A percentile compares a stretch with the other conserved stretches of the same genome.
phyloP scores from a whole-genome alignment of 495 filamentous ascomycete genomes.

The Paragyromitra xinjiangensis region DNA sequence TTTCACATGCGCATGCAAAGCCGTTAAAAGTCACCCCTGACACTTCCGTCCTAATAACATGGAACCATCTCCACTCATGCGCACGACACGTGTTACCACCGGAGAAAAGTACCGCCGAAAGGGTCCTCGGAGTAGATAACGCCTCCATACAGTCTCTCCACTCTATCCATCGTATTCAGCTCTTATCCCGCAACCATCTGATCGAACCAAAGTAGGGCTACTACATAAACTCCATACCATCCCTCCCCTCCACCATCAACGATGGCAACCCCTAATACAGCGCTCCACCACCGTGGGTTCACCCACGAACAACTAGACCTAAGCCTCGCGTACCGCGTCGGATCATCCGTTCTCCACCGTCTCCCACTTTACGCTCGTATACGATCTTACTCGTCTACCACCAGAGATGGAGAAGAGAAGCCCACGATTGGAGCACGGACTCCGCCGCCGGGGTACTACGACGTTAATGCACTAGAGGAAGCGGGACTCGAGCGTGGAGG shows the following conservation, averaged over 20 bases:
- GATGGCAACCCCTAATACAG: not conserved
- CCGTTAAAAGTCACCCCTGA: no score
- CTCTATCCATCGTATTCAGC: not conserved
- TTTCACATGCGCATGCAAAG: no score
- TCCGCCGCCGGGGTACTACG: conserved; percentile 25
- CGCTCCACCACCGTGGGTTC: not conserved
- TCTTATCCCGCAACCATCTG: not conserved
- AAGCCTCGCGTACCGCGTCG: conserved; percentile 9
- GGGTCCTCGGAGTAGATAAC: not conserved
- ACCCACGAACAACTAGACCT: not conserved
- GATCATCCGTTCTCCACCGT: conserved; percentile 5
- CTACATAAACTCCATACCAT: not conserved
- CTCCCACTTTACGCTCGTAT: conserved; percentile 23
- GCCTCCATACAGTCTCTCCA: not conserved
- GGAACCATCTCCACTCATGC: not conserved
- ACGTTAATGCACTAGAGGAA: not conserved
- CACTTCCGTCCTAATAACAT: not conserved
- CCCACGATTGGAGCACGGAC: not conserved
- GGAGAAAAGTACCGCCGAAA: not conserved
- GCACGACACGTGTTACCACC: not conserved
- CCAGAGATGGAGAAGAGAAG: not conserved
- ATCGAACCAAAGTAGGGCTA: not conserved
- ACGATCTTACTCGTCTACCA: not conserved
- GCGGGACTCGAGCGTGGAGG: not conserved
- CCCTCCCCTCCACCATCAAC: not conserved